Evolutionary conservation across 164 flowering plant genomes (phyloP).

Genomic region (Cinnamomum chago): DNA sequence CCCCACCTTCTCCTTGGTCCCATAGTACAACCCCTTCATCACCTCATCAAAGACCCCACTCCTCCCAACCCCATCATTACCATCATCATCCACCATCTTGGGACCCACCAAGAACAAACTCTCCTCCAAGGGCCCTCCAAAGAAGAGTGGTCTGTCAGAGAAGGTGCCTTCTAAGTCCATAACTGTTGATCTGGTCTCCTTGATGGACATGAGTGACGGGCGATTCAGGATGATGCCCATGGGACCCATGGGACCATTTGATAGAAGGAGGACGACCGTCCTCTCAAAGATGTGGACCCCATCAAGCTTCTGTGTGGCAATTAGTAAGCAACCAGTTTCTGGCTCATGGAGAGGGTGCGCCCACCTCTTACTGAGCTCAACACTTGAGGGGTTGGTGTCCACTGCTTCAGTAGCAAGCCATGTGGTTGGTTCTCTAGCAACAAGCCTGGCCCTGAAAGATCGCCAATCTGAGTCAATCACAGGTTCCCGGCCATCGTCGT

Average conservation of each 20-base stretch:
- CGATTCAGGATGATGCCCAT: conserved; percentile 86
- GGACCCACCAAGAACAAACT: conserved; percentile 58
- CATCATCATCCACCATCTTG: conserved; percentile 10
- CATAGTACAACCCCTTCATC: conserved; percentile 75
- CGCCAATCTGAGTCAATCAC: conserved; percentile 56
- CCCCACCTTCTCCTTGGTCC: conserved; percentile 78
- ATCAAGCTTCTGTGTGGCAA: conserved; percentile 87
- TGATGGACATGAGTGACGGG: conserved; percentile 91
- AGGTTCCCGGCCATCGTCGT: conserved; percentile 30
- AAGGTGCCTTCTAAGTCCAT: conserved; percentile 52
- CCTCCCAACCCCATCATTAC: conserved; percentile 34
- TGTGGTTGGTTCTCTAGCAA: conserved; percentile 39
- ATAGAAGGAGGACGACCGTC: conserved; percentile 69
- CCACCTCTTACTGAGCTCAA: conserved; percentile 52
- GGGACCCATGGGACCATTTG: conserved; percentile 71
- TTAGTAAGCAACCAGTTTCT: conserved; percentile 78
- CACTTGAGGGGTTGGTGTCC: conserved; percentile 21
- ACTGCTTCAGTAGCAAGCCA: conserved; percentile 31
- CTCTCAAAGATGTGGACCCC: conserved; percentile 91
- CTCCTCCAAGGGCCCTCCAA: conserved; percentile 83
- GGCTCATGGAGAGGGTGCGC: conserved; percentile 75
- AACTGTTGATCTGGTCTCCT: conserved; percentile 58
- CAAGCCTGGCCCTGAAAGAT: conserved; percentile 75
- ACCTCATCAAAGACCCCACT: conserved; percentile 81
- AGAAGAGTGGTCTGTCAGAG: conserved; percentile 62